Percentiles rank a stretch among this genome's conserved stretches.
Conservation (phyloP, 192 early-diverging fungal genomes). For the Rhizophagus clarus region DNA sequence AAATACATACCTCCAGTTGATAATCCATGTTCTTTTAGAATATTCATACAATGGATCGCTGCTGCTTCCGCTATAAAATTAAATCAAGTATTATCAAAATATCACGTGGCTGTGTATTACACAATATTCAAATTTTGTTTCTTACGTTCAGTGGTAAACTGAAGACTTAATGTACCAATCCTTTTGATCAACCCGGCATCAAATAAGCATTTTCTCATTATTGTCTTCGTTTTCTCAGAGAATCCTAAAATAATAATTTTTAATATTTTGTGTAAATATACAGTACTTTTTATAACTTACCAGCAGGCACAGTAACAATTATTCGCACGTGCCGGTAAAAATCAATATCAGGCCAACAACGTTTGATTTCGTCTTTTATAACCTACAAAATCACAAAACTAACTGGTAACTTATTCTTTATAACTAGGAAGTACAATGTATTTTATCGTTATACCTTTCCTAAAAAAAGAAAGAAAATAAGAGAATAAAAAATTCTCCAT, state of each 20-base stretch:
- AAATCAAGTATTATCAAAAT: no score
- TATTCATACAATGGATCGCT: slow-evolving; percentile 14
- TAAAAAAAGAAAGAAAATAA: background rate
- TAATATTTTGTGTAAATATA: no score
- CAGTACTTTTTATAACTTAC: background rate
- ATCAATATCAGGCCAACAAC: slow-evolving; percentile 3
- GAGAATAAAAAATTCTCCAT: no score
- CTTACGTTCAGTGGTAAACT: slow-evolving; percentile 32
- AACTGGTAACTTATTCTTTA: background rate
- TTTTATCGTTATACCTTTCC: background rate
- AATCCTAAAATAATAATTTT: background rate
- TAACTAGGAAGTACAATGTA: no score
- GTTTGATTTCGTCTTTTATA: slow-evolving; percentile 16
- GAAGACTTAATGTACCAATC: background rate
- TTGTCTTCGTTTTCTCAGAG: slow-evolving; percentile 43
- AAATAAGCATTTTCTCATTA: slow-evolving; percentile 55
- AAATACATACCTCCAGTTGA: background rate
- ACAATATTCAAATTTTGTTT: no score
- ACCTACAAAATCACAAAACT: background rate
- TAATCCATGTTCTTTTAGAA: background rate
- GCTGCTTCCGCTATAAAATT: background rate
- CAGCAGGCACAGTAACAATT: slow-evolving; percentile 22
- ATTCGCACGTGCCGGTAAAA: background rate
- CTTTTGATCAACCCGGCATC: slow-evolving; percentile 52
- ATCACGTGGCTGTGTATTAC: no score